Base-by-base conservation (phyloP, 164 flowering plant species). In the Vitis labrusca region DNA sequence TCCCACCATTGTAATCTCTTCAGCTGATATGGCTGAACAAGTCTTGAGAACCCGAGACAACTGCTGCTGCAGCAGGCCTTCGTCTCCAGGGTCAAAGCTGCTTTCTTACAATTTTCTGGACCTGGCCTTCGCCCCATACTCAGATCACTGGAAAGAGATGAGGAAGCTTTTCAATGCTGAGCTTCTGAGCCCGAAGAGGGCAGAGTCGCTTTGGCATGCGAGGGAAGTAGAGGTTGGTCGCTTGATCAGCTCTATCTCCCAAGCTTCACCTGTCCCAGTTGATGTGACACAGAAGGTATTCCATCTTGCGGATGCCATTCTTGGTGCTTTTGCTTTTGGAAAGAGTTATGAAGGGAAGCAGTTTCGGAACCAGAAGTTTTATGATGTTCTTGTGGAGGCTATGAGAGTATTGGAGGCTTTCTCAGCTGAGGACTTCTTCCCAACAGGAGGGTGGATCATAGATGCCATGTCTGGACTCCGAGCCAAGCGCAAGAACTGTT, bases 241-340 rank as follows among this genome's bases (percentile, higher is more conserved):
- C 17, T 15, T 66, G 51, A 6, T 66, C 19, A 37, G 17, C 6
- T 37, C 32, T 11, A 9, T 66, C 2, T 61, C 57, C 6, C 2
- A 57, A 50, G 3, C 37, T 6, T n/a, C 59, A 10, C n/a, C 29
- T 3, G 44, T 10, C 5, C 55, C 69, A 1, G 62, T 76, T 16
- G 64, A 68, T 17, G 23, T 76, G 6, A 65, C 56, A 74, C 56
- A 74, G 19, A 63, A 16, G 52, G 29, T 71, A 2, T 68, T 62
- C 30, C 1, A 5, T 3, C 37, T 61, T 5, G 27, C 27, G 14
- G 71, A 70, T 47, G 66, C 58, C 1, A 50, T 75, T 9, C 7
- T 71, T 2, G 64, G 67, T 10, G 68, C 32, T 17, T 66, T 66
- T 3, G 75, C 66, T 1, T 73, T 73, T 9, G 75, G 75, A 13